phyloP scores from a whole-genome alignment of 352 stramenopile genomes.

The Globisporangium cystogenes region DNA sequence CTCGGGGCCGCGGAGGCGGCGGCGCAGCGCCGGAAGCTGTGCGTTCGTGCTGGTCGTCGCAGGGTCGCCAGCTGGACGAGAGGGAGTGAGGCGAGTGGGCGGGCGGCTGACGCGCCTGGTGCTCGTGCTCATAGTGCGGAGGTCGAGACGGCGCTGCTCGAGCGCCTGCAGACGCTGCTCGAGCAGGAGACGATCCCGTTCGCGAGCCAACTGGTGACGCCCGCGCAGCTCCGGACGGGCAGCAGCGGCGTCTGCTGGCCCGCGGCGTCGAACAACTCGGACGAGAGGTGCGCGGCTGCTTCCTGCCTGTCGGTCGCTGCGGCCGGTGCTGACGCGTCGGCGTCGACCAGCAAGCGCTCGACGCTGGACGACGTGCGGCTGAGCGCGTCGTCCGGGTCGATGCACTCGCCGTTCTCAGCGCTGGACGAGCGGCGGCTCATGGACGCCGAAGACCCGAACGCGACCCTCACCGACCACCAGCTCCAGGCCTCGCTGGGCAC shows the following conservation, averaged over 20 bases:
- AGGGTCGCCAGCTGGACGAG: too few species aligned
- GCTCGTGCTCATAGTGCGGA: slow-evolving; percentile 3
- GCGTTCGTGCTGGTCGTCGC: too few species aligned
- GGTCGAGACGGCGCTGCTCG: slow-evolving; percentile 8
- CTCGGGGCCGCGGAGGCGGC: slow-evolving; percentile 12
- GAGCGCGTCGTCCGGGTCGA: slow-evolving; percentile 15
- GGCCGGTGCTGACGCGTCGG: too few species aligned
- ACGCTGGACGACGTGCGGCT: slow-evolving; percentile 15
- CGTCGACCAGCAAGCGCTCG: not conserved
- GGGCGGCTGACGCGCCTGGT: not conserved
- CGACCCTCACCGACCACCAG: not conserved
- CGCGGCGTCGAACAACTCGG: slow-evolving; percentile 13
- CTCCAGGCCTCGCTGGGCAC: not conserved
- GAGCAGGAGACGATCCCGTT: slow-evolving; percentile 5
- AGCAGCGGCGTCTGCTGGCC: slow-evolving; percentile 22
- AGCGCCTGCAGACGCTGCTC: slow-evolving; percentile 11
- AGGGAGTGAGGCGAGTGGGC: too few species aligned
- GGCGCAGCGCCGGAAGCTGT: slow-evolving; percentile 1
- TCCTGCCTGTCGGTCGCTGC: not conserved
- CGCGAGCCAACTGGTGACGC: not conserved
- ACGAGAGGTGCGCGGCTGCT: not conserved
- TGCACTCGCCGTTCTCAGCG: slow-evolving; percentile 10
- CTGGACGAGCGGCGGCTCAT: slow-evolving; percentile 5
- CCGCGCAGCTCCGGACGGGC: not conserved
- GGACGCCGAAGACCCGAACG: slow-evolving; percentile 3